Percentiles rank a stretch among this genome's conserved stretches.
These are phyloP conservation scores for Fusarium armeniacum DNA, from an alignment of 2,329 filamentous ascomycete species.

Conservation along the genomic window DNA sequence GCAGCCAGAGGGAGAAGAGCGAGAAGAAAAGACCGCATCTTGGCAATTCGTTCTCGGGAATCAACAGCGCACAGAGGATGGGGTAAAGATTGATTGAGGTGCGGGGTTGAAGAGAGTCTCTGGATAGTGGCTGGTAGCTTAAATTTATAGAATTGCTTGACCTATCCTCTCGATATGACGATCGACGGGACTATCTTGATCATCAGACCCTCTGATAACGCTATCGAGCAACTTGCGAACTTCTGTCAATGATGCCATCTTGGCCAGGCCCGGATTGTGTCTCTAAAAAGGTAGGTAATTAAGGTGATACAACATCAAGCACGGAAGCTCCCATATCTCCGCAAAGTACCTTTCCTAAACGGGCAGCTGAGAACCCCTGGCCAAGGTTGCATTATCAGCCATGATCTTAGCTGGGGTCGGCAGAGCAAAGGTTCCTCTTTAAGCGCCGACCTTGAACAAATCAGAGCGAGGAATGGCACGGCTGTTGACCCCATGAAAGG, in stretches of 20 bases:
- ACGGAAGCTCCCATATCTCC: slow-evolving; percentile 41
- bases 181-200: slow-evolving; percentile 9
- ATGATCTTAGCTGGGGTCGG: slow-evolving; percentile 25
- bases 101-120: slow-evolving; percentile 3
- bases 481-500: slow-evolving; percentile 19
- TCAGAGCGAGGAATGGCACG: background rate
- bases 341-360: slow-evolving; percentile 31
- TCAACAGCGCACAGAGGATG: slow-evolving; percentile 3
- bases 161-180: background rate
- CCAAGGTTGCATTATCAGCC: slow-evolving; percentile 23
- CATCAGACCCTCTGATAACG: slow-evolving; percentile 3
- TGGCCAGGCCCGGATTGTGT: slow-evolving; percentile 12
- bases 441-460: slow-evolving; percentile 13
- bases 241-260: slow-evolving; percentile 36
- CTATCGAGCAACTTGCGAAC: slow-evolving; percentile 12
- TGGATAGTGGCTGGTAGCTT: background rate
- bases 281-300: slow-evolving; percentile 42
- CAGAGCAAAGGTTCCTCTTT: slow-evolving; percentile 35
- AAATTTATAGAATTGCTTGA: slow-evolving; percentile 22
- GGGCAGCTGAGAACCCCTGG: slow-evolving; percentile 27
- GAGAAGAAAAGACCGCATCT: slow-evolving; percentile 28
- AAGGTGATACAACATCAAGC: slow-evolving; percentile 35
- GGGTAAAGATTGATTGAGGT: slow-evolving; percentile 16
- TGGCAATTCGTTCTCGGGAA: slow-evolving; percentile 5
- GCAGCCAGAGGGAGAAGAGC: slow-evolving; percentile 29